A percentile compares a stretch with the other conserved stretches of the same genome.
phyloP scores from a whole-genome alignment of 1,284 basidiomycete species.

The Ustilago vetiveriae region DNA sequence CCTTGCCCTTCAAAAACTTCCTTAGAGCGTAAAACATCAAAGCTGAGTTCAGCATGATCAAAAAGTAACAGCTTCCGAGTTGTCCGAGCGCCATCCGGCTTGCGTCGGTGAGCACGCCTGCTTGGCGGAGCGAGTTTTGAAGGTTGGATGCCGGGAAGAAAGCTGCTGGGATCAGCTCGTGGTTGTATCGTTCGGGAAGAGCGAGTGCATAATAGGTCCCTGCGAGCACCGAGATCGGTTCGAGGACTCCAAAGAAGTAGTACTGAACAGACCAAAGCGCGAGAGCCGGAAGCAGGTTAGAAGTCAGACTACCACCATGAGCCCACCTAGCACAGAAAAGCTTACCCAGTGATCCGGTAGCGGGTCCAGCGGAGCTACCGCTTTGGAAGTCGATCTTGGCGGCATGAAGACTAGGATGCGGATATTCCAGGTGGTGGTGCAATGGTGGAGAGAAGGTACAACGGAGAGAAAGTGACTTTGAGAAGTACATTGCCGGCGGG shows the following conservation, averaged over 20 bases:
- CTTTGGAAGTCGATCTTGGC: background rate
- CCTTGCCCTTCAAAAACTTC: conserved; percentile 17
- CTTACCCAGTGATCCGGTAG: conserved; percentile 46
- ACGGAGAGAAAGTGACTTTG: background rate
- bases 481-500: background rate
- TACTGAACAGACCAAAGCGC: conserved; percentile 21
- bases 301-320: too few species aligned
- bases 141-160: conserved; percentile 28
- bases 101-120: conserved; percentile 21
- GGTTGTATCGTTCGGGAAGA: conserved; percentile 53
- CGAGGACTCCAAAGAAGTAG: conserved; percentile 57
- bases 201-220: conserved; percentile 45
- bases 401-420: background rate
- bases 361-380: conserved; percentile 7
- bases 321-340: background rate
- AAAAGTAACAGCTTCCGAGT: conserved; percentile 54
- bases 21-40: conserved; percentile 50
- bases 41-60: conserved; percentile 57
- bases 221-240: conserved; percentile 52
- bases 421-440: background rate
- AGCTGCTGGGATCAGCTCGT: conserved; percentile 46
- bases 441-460: conserved; percentile 9
- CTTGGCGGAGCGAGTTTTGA: conserved; percentile 20
- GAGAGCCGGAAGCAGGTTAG: too few species aligned
- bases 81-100: conserved; percentile 53